A percentile compares a stretch with the other conserved stretches of the same genome.
phyloP scores from a whole-genome alignment of 176 grass and related monocot genomes.

The bread wheat (Triticum aestivum) region DNA sequence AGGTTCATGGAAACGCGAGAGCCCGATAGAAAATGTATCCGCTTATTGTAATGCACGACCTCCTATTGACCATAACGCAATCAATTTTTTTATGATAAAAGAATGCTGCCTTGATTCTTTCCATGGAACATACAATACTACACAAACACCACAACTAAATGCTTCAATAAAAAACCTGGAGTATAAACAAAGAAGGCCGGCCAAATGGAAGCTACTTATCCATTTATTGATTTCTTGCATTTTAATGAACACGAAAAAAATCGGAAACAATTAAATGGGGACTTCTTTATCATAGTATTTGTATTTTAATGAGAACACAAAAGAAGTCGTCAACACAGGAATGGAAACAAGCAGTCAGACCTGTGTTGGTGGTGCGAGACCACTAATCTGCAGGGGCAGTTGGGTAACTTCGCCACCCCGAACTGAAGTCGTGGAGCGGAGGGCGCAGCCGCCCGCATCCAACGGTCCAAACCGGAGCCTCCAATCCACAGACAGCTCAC shows the following conservation, averaged over 20 bases:
- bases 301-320: not conserved
- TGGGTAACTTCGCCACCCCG: not conserved
- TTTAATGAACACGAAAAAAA: not conserved
- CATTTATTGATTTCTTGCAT: not conserved
- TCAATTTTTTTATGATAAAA: not conserved
- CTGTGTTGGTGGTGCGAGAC: slow-evolving; percentile 24
- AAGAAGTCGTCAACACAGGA: not conserved
- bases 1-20: not conserved
- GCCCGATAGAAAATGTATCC: not conserved
- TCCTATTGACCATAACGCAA: slow-evolving; percentile 7
- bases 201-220: not conserved
- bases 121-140: not conserved
- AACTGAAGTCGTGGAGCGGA: slow-evolving; percentile 25
- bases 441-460: slow-evolving; percentile 48
- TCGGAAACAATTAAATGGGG: not conserved
- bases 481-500: not conserved
- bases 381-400: slow-evolving; percentile 46
- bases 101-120: not conserved
- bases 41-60: not conserved
- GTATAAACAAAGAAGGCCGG: no score
- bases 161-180: no score
- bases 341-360: not conserved
- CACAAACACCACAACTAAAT: not conserved
- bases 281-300: not conserved
- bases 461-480: slow-evolving; percentile 41